Percentiles rank a stretch among this genome's conserved stretches.
Evolutionary conservation across 2,329 filamentous ascomycete species (phyloP).

Genomic region (Capronia americana): DNA sequence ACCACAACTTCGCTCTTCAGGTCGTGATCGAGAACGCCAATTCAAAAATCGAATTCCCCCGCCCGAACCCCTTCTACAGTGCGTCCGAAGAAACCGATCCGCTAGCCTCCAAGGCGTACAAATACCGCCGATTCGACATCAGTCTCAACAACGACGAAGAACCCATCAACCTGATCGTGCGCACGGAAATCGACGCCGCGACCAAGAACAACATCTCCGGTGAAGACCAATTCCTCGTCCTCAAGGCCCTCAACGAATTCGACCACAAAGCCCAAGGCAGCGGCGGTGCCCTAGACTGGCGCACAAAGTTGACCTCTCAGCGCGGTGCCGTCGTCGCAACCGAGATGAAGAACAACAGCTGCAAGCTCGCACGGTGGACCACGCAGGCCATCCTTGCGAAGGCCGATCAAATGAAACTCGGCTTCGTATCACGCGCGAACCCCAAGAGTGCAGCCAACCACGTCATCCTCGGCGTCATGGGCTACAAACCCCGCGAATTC

Average conservation of each 20-base stretch:
- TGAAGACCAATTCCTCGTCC: slow-evolving; percentile 86
- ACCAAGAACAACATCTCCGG: slow-evolving; percentile 93
- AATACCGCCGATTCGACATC: slow-evolving; percentile 95
- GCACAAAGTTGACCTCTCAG: slow-evolving; percentile 90
- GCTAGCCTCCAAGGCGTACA: slow-evolving; percentile 95
- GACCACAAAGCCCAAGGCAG: slow-evolving; percentile 97
- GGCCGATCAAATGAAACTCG: slow-evolving; percentile 98
- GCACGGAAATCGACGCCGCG: slow-evolving; percentile 93
- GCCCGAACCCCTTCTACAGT: slow-evolving; percentile 98
- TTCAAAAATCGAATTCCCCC: slow-evolving; percentile 79
- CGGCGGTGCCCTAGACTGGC: slow-evolving; percentile 95
- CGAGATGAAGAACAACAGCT: slow-evolving; percentile 99
- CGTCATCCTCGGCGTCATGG: slow-evolving; percentile 91
- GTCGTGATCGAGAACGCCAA: slow-evolving; percentile 82
- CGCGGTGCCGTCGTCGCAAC: slow-evolving; percentile 97
- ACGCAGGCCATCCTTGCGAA: slow-evolving; percentile 95
- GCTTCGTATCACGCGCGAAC: slow-evolving; percentile 93
- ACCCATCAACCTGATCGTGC: slow-evolving; percentile 88
- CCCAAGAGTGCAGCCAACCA: slow-evolving; percentile 92
- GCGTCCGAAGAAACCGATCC: slow-evolving; percentile 89
- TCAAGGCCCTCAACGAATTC: slow-evolving; percentile 99
- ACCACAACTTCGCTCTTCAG: slow-evolving; percentile 99
- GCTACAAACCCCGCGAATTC: slow-evolving; percentile 98
- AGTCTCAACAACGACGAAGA: slow-evolving; percentile 90
- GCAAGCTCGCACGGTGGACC: slow-evolving; percentile 98